Percentiles rank a stretch among this genome's conserved stretches.
Evolutionary conservation across 495 filamentous ascomycete genomes (phyloP).

Genomic region (Penicillium macrosclerotiorum): DNA sequence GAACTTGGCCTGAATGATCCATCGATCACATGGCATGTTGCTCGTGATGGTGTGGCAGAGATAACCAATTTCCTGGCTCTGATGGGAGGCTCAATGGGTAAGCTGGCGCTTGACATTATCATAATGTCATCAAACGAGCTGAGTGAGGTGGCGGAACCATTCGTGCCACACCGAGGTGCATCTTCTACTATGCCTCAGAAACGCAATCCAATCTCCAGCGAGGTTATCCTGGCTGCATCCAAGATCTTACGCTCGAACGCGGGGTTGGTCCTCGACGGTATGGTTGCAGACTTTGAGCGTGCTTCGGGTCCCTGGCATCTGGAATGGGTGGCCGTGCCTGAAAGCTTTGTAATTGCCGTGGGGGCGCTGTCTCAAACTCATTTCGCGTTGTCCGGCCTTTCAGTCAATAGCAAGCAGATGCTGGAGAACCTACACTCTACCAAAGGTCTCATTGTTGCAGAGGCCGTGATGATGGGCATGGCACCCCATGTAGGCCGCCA

Average conservation of each 20-base stretch:
- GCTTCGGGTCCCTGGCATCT: constrained; percentile 54
- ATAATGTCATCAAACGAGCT: constrained; percentile 55
- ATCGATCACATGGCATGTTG: constrained; percentile 48
- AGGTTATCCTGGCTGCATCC: constrained; percentile 51
- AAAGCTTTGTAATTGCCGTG: constrained; percentile 49
- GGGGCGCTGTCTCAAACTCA: constrained; percentile 49
- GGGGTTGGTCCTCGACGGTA: constrained; percentile 48
- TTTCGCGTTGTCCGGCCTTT: constrained; percentile 46
- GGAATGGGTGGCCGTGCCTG: constrained; percentile 53
- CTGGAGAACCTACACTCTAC: constrained; percentile 47
- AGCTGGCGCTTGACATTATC: constrained; percentile 54
- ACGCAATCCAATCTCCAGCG: constrained; percentile 52
- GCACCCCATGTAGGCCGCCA: constrained; percentile 47
- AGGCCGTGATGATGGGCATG: constrained; percentile 58
- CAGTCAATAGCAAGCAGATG: constrained; percentile 47
- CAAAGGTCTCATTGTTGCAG: constrained; percentile 50
- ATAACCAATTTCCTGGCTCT: constrained; percentile 50
- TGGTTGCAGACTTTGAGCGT: constrained; percentile 55
- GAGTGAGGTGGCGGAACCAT: constrained; percentile 54
- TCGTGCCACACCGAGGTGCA: constrained; percentile 52
- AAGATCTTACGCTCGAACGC: constrained; percentile 51
- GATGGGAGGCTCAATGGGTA: constrained; percentile 48
- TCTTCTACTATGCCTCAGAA: constrained; percentile 58
- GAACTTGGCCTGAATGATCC: constrained; percentile 38
- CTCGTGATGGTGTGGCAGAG: constrained; percentile 48